Conservation (phyloP, 352 stramenopile species). For the Bremia lactucae region DNA sequence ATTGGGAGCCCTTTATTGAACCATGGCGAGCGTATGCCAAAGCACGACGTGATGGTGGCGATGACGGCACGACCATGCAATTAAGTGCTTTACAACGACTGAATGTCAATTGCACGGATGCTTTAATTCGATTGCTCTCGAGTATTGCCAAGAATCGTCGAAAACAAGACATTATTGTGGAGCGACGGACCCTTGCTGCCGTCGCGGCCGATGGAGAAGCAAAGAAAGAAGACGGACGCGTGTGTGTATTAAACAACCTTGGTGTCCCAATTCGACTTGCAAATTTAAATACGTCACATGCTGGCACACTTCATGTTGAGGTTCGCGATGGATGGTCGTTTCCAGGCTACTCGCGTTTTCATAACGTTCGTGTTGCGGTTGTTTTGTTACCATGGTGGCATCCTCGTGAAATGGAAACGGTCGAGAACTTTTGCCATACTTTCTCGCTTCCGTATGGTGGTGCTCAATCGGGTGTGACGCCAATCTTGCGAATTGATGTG, state of each 20-base stretch:
- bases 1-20: slow-evolving; percentile 84
- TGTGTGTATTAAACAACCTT: slow-evolving; percentile 84
- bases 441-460: slow-evolving; percentile 77
- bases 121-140: slow-evolving; percentile 64
- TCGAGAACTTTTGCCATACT: slow-evolving; percentile 72
- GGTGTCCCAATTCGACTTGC: slow-evolving; percentile 80
- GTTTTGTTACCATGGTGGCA: slow-evolving; percentile 83
- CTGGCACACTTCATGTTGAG: slow-evolving; percentile 70
- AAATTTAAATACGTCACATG: slow-evolving; percentile 80
- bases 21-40: slow-evolving; percentile 73
- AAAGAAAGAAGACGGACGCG: slow-evolving; percentile 74
- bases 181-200: slow-evolving; percentile 63
- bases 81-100: slow-evolving; percentile 76
- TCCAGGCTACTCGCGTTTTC: slow-evolving; percentile 71
- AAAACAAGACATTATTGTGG: slow-evolving; percentile 61
- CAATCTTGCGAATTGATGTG: slow-evolving; percentile 73
- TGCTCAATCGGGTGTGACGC: slow-evolving; percentile 77
- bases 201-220: slow-evolving; percentile 71
- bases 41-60: slow-evolving; percentile 38
- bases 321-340: slow-evolving; percentile 80
- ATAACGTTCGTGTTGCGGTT: slow-evolving; percentile 76
- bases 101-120: slow-evolving; percentile 83
- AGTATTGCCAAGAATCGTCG: slow-evolving; percentile 68
- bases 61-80: slow-evolving; percentile 52
- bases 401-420: slow-evolving; percentile 49